phyloP scores from a whole-genome alignment of 2,329 filamentous ascomycete genomes.

The Aspergillus ruber region DNA sequence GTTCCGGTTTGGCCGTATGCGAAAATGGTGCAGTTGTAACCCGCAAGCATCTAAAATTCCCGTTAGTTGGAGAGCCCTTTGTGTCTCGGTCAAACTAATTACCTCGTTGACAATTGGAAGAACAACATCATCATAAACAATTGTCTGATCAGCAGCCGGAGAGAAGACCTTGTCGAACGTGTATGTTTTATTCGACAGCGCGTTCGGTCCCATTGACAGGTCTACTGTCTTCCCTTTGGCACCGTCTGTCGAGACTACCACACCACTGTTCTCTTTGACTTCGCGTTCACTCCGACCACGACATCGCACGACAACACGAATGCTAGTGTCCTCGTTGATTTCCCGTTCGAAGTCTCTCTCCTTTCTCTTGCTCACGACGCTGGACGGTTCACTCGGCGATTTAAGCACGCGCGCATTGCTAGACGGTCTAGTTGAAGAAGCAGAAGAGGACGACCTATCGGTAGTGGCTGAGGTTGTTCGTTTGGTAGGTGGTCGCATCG shows the following conservation, averaged over 20 bases:
- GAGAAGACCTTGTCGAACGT: constrained; percentile 97
- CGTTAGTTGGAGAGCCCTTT: constrained; percentile 7
- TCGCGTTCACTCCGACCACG: constrained; percentile 88
- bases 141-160: constrained; percentile 83
- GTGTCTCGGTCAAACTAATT: constrained; percentile 17
- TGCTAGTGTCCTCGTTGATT: constrained; percentile 78
- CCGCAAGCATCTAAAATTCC: constrained; percentile 67
- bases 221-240: constrained; percentile 78
- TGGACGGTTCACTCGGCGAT: constrained; percentile 42
- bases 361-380: constrained; percentile 69
- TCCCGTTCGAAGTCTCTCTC: constrained; percentile 74
- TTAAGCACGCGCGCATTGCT: constrained; percentile 34
- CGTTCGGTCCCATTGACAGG: constrained; percentile 85
- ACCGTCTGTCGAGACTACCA: constrained; percentile 83
- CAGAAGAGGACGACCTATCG: constrained; percentile 60
- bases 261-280: constrained; percentile 86
- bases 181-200: constrained; percentile 92
- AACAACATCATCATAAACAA: constrained; percentile 94
- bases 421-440: constrained; percentile 60
- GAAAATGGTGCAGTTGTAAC: constrained; percentile 98
- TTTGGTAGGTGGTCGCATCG: constrained; percentile 44
- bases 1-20: constrained; percentile 97
- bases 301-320: constrained; percentile 94
- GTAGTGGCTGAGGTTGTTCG: constrained; percentile 50
- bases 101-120: constrained; percentile 90